phyloP scores from a whole-genome alignment of 202 grass and related monocot species.

The Elaeis oleifera region DNA sequence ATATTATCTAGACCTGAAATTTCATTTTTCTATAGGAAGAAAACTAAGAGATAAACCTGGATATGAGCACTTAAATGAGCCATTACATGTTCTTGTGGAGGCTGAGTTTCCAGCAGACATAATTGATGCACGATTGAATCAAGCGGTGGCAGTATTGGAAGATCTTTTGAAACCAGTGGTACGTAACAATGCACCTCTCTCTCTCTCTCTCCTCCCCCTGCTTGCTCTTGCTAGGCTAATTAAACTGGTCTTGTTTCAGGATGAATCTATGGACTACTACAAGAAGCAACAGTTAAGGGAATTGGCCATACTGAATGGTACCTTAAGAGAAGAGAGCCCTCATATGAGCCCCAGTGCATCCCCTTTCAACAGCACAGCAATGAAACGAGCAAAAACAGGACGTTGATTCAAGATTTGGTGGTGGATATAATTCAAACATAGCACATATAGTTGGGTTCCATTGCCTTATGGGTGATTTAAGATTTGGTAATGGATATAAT shows the following conservation, averaged over 20 bases:
- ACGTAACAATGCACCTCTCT: constrained; percentile 6
- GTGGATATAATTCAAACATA: no score
- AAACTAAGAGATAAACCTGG: constrained; percentile 8
- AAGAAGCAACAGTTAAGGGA: constrained; percentile 96
- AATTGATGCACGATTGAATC: constrained; percentile 9
- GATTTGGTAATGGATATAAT: no score
- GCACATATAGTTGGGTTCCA: not conserved
- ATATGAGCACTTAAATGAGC: constrained; percentile 14
- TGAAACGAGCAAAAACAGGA: constrained; percentile 92
- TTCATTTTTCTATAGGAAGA: constrained; percentile 12
- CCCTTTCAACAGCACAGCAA: constrained; percentile 74
- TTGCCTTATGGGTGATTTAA: not conserved
- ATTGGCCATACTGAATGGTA: constrained; percentile 86
- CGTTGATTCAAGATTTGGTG: constrained; percentile 25
- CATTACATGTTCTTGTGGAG: constrained; percentile 11
- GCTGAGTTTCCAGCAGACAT: constrained; percentile 5
- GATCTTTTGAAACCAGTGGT: constrained; percentile 16
- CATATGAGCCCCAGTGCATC: constrained; percentile 79
- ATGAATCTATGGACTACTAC: constrained; percentile 92
- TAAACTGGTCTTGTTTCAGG: constrained; percentile 40
- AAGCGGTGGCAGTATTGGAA: not conserved
- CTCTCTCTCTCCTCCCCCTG: constrained; percentile 1
- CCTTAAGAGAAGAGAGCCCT: constrained; percentile 84
- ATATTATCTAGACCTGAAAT: constrained; percentile 16
- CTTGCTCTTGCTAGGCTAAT: no score